Evolutionary conservation across 768 basidiomycete genomes (phyloP), one percentile per base, ranked within the genome.

Genomic region (Amyloporia xantha): DNA sequence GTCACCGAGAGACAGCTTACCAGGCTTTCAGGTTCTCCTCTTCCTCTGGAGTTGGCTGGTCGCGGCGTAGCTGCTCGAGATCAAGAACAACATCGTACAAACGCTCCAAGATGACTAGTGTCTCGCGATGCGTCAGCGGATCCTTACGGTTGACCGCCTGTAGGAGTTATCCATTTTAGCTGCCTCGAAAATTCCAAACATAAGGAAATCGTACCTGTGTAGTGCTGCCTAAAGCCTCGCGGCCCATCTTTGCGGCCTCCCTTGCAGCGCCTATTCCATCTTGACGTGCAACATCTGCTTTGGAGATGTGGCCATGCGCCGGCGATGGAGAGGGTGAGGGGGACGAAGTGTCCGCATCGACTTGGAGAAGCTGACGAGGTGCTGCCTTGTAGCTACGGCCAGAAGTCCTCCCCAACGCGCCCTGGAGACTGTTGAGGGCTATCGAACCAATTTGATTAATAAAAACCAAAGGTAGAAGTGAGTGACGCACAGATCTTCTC

Each of bases 291-390:
- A 63, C 66, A 30, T 79, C 78, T 30, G 78, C 71, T 62, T 77
- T 83, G 41, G 78, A 76, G 33, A 79, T 78, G 42, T 74, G 70
- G 5, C 63, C 66, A 43, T 68, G 78, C 53, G 65, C 71, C 63
- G 49, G 76, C 68, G 60, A 73, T 60, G 54, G 73, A 61, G 53
- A 74, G 43, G 37, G 74, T 43, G 68, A 56, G 15, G 63, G 42
- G 35, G 73, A 54, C 10, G 68, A 58, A 52, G 71, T 68, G 28
- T 67, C 62, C 42, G 80, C 60, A 50, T 90, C 86, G 7, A 98
- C 91, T 64, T 98, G 92, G 3, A 99, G 76, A 21, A 98, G 80
- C 52, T 96, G 95, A 36, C 95, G 80, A 12, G 96, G 96, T n/a
- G 94, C 94, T 25, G 93, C 91, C 59, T 92, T 93, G 62, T 93